Conservation (phyloP, 2,329 filamentous ascomycete genomes). For the Nannizzia gypsea region DNA sequence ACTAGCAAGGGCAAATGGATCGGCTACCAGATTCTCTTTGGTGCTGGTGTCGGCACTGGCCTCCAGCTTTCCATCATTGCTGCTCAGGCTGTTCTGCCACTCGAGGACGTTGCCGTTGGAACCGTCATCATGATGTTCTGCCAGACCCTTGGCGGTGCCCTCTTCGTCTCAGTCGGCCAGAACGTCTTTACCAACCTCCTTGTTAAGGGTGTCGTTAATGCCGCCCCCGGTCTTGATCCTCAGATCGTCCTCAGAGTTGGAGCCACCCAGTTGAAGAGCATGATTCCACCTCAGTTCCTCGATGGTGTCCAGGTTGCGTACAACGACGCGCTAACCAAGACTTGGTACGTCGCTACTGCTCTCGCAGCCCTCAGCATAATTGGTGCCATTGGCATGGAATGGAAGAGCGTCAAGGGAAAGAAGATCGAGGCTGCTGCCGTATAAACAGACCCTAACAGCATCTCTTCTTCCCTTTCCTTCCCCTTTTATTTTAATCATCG, state of each 20-base stretch:
- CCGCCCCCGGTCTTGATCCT: slow-evolving; percentile 32
- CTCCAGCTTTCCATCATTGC: slow-evolving; percentile 17
- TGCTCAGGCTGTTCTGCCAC: slow-evolving; percentile 16
- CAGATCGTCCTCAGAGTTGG: slow-evolving; percentile 35
- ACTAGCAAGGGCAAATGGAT: slow-evolving; percentile 19
- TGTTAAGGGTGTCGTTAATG: slow-evolving; percentile 3
- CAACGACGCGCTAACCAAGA: slow-evolving; percentile 47
- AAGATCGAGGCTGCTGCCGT: slow-evolving; percentile 9
- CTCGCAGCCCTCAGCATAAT: slow-evolving; percentile 44
- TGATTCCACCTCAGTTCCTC: slow-evolving; percentile 42
- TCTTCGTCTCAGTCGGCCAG: slow-evolving; percentile 18
- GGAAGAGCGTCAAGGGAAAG: slow-evolving; percentile 27
- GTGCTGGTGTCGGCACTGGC: slow-evolving; percentile 17
- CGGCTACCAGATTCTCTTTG: slow-evolving; percentile 20
- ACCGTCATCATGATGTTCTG: slow-evolving; percentile 18
- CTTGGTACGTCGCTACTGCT: slow-evolving; percentile 50
- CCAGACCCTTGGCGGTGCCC: slow-evolving; percentile 17
- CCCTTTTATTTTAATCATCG: neutral
- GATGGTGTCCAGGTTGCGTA: slow-evolving; percentile 50
- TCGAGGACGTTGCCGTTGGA: slow-evolving; percentile 16
- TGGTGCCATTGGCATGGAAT: slow-evolving; percentile 48
- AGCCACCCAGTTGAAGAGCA: slow-evolving; percentile 47
- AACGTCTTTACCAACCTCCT: slow-evolving; percentile 17
- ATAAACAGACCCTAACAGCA: neutral
- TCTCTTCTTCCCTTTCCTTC: neutral